phyloP scores from a whole-genome alignment of 805 yeast genomes.

The Candida namnaoensis region DNA sequence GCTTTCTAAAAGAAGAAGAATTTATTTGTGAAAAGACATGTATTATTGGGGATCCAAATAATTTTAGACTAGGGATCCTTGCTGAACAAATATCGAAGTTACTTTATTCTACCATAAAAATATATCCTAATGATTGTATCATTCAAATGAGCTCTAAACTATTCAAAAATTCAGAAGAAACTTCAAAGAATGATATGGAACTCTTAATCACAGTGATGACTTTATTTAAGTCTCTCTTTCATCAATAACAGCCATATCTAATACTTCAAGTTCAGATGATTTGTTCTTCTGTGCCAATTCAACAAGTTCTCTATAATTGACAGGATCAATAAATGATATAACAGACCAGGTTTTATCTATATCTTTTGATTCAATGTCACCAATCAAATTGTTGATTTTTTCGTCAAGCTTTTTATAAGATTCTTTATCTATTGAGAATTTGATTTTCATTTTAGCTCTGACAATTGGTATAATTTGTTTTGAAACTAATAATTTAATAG shows the following conservation, averaged over 20 bases:
- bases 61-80: conserved; percentile 9
- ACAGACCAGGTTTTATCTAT: conserved; percentile 41
- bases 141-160: conserved; percentile 17
- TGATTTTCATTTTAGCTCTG: conserved; percentile 87
- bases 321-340: conserved; percentile 77
- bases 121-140: conserved; percentile 8
- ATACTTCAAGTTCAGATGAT: conserved; percentile 68
- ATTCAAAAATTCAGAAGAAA: conserved; percentile 2
- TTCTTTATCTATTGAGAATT: conserved; percentile 47
- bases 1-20: conserved; percentile 26
- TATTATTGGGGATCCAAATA: conserved; percentile 11
- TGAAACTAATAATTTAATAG: conserved; percentile 67
- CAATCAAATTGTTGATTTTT: conserved; percentile 31
- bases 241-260: conserved; percentile 83
- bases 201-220: not conserved
- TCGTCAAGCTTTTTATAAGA: conserved; percentile 38
- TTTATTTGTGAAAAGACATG: conserved; percentile 25
- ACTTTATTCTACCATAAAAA: conserved; percentile 8
- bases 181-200: conserved; percentile 2
- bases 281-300: conserved; percentile 41
- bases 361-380: conserved; percentile 32
- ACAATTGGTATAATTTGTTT: conserved; percentile 88
- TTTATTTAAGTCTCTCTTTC: conserved; percentile 30
- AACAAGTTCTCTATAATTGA: conserved; percentile 63
- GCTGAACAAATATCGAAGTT: conserved; percentile 15